A percentile compares a stretch with the other conserved stretches of the same genome.
Evolutionary conservation across 2,329 filamentous ascomycete species (phyloP).

Genomic region (Hymenoscyphus fructigenus): DNA sequence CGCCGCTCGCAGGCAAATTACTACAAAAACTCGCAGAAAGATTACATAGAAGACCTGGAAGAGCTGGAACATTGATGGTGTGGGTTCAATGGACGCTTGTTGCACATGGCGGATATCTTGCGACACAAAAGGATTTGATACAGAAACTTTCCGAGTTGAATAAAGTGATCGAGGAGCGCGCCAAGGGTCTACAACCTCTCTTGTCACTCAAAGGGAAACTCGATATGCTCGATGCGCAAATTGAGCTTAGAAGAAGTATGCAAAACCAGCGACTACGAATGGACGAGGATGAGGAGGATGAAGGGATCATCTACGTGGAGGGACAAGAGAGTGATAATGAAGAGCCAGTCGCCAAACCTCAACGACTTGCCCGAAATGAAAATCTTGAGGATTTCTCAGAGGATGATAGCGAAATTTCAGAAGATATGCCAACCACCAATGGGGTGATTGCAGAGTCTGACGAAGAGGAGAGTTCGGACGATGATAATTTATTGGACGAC

Average conservation of each 20-base stretch:
- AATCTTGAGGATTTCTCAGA: conserved; percentile 29
- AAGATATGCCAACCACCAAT: conserved; percentile 42
- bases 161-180: conserved; percentile 83
- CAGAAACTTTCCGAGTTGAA: conserved; percentile 76
- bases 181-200: conserved; percentile 76
- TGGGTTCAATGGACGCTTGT: conserved; percentile 97
- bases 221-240: conserved; percentile 89
- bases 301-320: conserved; percentile 82
- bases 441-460: conserved; percentile 49
- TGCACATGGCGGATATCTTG: conserved; percentile 86
- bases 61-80: conserved; percentile 84
- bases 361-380: conserved; percentile 24
- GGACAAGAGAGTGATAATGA: conserved; percentile 62
- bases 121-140: conserved; percentile 80
- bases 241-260: conserved; percentile 73
- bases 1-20: conserved; percentile 73
- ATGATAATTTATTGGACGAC: conserved; percentile 47
- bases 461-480: conserved; percentile 43
- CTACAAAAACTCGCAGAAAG: conserved; percentile 83
- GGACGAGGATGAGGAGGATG: conserved; percentile 48
- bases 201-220: conserved; percentile 91
- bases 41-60: conserved; percentile 81
- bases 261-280: conserved; percentile 46
- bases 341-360: conserved; percentile 51
- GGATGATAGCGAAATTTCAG: conserved; percentile 36